Evolutionary conservation across 768 basidiomycete genomes (phyloP), one percentile per base, ranked within the genome.

Genomic region (Mycena filopes): DNA sequence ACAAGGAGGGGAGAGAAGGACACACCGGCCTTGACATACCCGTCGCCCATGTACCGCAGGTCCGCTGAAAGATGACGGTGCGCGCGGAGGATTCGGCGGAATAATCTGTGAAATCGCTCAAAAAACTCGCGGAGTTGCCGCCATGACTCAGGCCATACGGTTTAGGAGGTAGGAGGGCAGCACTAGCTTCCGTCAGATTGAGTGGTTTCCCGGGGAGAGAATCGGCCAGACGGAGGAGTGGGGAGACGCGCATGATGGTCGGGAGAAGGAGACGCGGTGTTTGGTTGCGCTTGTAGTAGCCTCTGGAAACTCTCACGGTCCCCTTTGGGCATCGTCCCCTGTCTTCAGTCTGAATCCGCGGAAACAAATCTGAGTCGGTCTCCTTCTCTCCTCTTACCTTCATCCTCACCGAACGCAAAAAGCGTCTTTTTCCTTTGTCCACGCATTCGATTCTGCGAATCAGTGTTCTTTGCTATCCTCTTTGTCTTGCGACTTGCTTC

Each of bases 11-110:
- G 58, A 28, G 25, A 20, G 49, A 33, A n/a, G n/a, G n/a, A 68
- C 79, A 18, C 62, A 92, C 92, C 92, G 68, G 87, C 83, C 79
- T 94, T 96, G 60, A 96, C 84, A 73, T 96, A 97, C 41, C 85
- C 84, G 72, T 96, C 94, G 25, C 95, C 96, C 55, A 97, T 81
- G 42, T 87, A 87, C 26, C 94, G 86, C 90, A 97, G 92, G 64
- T 95, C 95, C 6, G 73, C 59, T 4, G 94, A 89, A 6, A 97
- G 82, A 55, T 75, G 75, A 53, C 89, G 85, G 72, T 98, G 95
- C 1, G 89, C 87, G n/a, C 96, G 86, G 41, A 97, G 79, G 28
- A 97, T 80, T 38, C 88, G 82, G 28, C 95, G 89, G 75, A 92
- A 95, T 25, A 97, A 81, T n/a, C 94, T 95, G 69, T 7, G n/a